Percentiles rank a stretch among this genome's conserved stretches.
Conservation (phyloP, 2,329 filamentous ascomycete genomes). For the Venturiaceae sp. region DNA sequence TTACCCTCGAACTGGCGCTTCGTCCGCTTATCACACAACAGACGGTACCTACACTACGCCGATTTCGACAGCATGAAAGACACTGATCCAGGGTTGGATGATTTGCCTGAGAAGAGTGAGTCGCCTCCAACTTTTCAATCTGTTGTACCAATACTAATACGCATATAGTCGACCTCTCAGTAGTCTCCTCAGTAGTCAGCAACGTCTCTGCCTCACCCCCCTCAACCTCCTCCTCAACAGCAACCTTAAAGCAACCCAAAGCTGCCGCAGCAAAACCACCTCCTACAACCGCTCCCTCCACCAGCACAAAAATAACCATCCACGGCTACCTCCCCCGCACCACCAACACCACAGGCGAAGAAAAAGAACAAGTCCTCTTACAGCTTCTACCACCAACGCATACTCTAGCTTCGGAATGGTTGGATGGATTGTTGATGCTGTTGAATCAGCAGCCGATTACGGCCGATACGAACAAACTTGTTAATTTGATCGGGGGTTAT, state of each 20-base stretch:
- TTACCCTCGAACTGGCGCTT: constrained; percentile 62
- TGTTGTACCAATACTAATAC: not conserved
- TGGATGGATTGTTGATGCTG: constrained; percentile 90
- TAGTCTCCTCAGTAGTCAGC: constrained; percentile 86
- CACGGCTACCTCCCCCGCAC: constrained; percentile 53
- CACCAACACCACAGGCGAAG: constrained; percentile 9
- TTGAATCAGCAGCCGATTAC: constrained; percentile 94
- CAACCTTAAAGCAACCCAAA: constrained; percentile 31
- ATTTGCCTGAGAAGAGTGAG: constrained; percentile 62
- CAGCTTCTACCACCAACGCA: constrained; percentile 75
- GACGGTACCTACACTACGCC: constrained; percentile 80
- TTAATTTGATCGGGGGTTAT: constrained; percentile 78
- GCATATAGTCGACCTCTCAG: constrained; percentile 63
- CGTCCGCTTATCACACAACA: constrained; percentile 81
- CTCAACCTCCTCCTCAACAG: constrained; percentile 37
- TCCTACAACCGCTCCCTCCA: constrained; percentile 13
- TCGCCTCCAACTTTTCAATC: constrained; percentile 8
- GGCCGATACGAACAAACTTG: constrained; percentile 85
- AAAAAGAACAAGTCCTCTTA: constrained; percentile 64
- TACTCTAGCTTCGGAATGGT: constrained; percentile 85
- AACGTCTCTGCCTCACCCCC: constrained; percentile 63
- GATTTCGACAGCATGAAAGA: constrained; percentile 55
- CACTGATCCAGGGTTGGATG: constrained; percentile 66
- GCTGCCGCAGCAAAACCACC: constrained; percentile 11
- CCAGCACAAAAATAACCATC: constrained; percentile 80